Evolutionary conservation across 164 flowering plant species (phyloP), one percentile per base, ranked within the genome.

Genomic region (Kingdonia uniflora): DNA sequence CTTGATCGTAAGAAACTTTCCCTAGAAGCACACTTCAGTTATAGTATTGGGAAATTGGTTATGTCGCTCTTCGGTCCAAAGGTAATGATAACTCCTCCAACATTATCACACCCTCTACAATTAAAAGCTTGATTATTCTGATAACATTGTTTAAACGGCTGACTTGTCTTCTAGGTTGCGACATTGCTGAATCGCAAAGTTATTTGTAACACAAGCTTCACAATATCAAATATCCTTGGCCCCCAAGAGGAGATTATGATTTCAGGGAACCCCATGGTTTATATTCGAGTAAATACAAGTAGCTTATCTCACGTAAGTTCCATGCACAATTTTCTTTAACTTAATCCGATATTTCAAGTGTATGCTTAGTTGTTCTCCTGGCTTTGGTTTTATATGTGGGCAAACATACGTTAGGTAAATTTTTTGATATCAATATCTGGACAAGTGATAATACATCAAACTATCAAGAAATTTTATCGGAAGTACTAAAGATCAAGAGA

Each of bases 151-250:
- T 0, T 47, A 19, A 5, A 16, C 1, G 13, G 4, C 2, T 47
- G 29, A 12, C 21, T 21, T 47, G 51, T 22, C 15, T 5, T 60
- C 60, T 26, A 84, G 94, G 26, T 67, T 29, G 79, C 91, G 4
- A 38, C 76, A 49, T 42, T n/a, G 22, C 65, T 81, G n/a, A 85
- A 73, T 61, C 71, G 83, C 72, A 65, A 73, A 62, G 52, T 85
- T 10, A 7, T 80, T 12, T 76, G 89, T 37, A 83, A 79, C 51
- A 84, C 92, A 2, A 89, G 77, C 10, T 84, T 85, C 63, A 76
- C 89, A 0, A 65, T 89, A 57, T 80, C 95, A 1, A 89, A 85
- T 42, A 65, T 84, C 5, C 48, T 75, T 17, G 97, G 95, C 6
- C 95, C 92, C 4, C 64, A 52, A 47, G 92, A 89, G 66, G 73